Evolutionary conservation across 176 grass and related monocot species (phyloP).

Genomic region (Rhynchospora pubera): DNA sequence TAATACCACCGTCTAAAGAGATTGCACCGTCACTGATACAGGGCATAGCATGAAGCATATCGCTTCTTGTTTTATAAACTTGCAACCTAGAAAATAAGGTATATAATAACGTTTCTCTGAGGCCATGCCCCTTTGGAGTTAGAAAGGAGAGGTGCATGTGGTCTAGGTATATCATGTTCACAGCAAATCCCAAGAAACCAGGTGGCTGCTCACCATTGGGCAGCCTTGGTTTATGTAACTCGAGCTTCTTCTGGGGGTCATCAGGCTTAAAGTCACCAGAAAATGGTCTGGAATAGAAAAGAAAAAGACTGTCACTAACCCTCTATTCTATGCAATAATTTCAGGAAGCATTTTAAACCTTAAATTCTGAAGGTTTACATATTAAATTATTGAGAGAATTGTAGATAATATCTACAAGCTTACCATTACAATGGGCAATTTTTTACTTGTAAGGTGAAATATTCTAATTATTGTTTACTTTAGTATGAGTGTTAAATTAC

Average conservation of each 20-base stretch:
- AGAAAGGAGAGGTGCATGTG: slow-evolving; percentile 45
- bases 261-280: slow-evolving; percentile 46
- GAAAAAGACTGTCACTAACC: not conserved
- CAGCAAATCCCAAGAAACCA: slow-evolving; percentile 85
- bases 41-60: slow-evolving; percentile 51
- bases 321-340: not conserved
- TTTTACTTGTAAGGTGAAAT: not conserved
- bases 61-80: slow-evolving; percentile 74
- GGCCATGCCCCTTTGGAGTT: slow-evolving; percentile 62
- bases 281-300: slow-evolving; percentile 55
- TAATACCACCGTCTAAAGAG: slow-evolving; percentile 80
- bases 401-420: not conserved
- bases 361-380: not conserved
- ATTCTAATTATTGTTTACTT: not conserved
- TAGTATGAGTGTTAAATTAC: not conserved
- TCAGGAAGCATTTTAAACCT: not conserved
- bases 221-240: slow-evolving; percentile 61
- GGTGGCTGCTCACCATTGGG: slow-evolving; percentile 44
- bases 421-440: not conserved
- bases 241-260: slow-evolving; percentile 61
- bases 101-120: slow-evolving; percentile 87
- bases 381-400: not conserved
- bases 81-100: slow-evolving; percentile 71
- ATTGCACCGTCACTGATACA: slow-evolving; percentile 71
- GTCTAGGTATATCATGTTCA: slow-evolving; percentile 88